Conservation (phyloP, 176 grass and related monocot species). For the Oryza nivara region DNA sequence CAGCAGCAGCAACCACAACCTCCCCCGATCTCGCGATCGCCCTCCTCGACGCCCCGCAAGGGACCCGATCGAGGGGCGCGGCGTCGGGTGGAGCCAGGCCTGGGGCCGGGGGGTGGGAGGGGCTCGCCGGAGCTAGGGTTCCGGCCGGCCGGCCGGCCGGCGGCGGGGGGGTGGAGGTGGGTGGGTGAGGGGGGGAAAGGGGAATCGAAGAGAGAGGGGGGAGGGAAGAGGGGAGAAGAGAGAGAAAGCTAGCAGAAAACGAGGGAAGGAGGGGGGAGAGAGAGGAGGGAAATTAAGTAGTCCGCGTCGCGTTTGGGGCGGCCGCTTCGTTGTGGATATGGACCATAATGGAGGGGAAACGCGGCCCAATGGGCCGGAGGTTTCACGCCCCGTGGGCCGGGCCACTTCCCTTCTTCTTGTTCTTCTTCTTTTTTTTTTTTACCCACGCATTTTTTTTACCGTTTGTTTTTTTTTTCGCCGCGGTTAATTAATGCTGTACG, state of each 20-base stretch:
- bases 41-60: background rate
- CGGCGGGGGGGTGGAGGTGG: background rate
- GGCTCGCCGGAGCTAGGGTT: constrained; percentile 42
- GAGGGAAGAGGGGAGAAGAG: background rate
- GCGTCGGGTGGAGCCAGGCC: background rate
- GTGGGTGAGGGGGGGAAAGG: constrained; percentile 40
- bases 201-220: background rate
- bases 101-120: no score
- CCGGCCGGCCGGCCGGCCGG: constrained; percentile 3
- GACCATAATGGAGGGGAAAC: background rate
- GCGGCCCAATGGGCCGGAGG: background rate
- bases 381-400: background rate
- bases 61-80: constrained; percentile 1
- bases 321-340: background rate
- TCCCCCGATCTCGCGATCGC: constrained; percentile 50
- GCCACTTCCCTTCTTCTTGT: no score
- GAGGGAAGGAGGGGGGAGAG: constrained; percentile 44
- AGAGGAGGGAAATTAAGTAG: constrained; percentile 55
- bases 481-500: background rate
- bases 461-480: background rate
- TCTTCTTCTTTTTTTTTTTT: no score
- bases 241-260: constrained; percentile 57
- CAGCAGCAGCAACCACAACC: no score
- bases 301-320: constrained; percentile 20
- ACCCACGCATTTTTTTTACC: background rate